Percentiles rank a stretch among this genome's conserved stretches.
Evolutionary conservation across 345 rosid species (phyloP).

Genomic region (Linum lewisii): DNA sequence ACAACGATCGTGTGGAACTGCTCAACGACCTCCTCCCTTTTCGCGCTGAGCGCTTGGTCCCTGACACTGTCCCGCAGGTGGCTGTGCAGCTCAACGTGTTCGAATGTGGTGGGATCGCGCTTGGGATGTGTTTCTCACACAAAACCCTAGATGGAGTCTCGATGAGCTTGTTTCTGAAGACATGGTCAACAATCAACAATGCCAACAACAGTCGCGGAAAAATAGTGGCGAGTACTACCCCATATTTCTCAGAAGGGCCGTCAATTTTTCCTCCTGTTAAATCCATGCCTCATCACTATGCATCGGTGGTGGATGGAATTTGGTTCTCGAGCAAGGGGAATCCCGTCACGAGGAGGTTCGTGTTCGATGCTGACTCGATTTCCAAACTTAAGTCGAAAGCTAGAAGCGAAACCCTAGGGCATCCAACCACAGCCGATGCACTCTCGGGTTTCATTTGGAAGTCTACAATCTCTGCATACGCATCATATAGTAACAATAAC

Average conservation of each 20-base stretch:
- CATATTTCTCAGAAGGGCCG: background rate
- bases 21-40: slow-evolving; percentile 13
- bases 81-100: slow-evolving; percentile 14
- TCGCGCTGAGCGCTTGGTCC: background rate
- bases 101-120: slow-evolving; percentile 14
- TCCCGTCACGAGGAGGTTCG: slow-evolving; percentile 8
- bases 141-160: slow-evolving; percentile 7
- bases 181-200: slow-evolving; percentile 7
- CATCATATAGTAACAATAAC: background rate
- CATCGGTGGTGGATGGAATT: background rate
- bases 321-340: slow-evolving; percentile 12
- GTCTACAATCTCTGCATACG: slow-evolving; percentile 5
- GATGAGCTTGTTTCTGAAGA: slow-evolving; percentile 1
- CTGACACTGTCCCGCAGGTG: background rate
- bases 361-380: slow-evolving; percentile 8
- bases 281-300: slow-evolving; percentile 4
- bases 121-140: slow-evolving; percentile 9
- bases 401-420: background rate
- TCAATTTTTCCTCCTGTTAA: slow-evolving; percentile 6
- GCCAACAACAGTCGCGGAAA: background rate
- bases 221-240: background rate
- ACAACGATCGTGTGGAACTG: background rate
- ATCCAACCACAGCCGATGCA: slow-evolving; percentile 7
- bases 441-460: slow-evolving; percentile 16
- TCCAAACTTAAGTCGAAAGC: slow-evolving; percentile 4